Base-by-base conservation (phyloP, 73 alveolate species). In the Effrenium voratum region DNA sequence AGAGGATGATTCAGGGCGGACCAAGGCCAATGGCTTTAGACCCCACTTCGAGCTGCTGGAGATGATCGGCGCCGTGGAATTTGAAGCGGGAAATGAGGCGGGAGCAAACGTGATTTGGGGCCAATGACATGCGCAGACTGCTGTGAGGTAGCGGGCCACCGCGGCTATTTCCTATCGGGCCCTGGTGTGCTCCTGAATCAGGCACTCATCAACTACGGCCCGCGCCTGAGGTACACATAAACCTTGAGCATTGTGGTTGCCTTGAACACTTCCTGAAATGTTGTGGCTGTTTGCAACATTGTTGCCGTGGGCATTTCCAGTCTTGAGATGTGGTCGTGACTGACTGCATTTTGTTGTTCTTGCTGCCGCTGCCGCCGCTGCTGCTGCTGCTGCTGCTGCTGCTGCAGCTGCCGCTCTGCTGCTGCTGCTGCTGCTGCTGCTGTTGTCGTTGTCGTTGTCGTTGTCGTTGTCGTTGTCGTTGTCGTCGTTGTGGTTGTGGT, bases 141-240 rank as follows among this genome's bases (percentile, higher is more conserved):
- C 5, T 46, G 80, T 47, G 99, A 99, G 99, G 99, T 99, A 36
- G 99, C 99, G 28, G 99, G 99, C 34, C 99, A 99, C 91, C 99
- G 99, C 91, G 99, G 99, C 45, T 99, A 99, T 98, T 99, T 99
- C 99, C 97, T 99, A 88, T 99, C 99, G 93, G 99, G 99, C 34
- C 99, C 99, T 30, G 99, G 99, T 24, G 99, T 99, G 66, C 93
- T 99, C 34, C 99, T 99, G 79, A 99, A 99, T 99, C 99, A 99
- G 99, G 99, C 99, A n/a, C 99, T 99, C 66, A 99, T 99, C 94
- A 99, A 99, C 93, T 99, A 99, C 99, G 99, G 99, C 91, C 40
- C 24, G 57, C 22, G 43, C 59, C 55, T 45, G 22, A 55, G 57
- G 28, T 34, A 8, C 6, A 36, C 45, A 72, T 36, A 3, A 36